A percentile compares a stretch with the other conserved stretches of the same genome.
Evolutionary conservation across 2,329 filamentous ascomycete species (phyloP).

Genomic region (Paecilomyces dactylethromorphus): DNA sequence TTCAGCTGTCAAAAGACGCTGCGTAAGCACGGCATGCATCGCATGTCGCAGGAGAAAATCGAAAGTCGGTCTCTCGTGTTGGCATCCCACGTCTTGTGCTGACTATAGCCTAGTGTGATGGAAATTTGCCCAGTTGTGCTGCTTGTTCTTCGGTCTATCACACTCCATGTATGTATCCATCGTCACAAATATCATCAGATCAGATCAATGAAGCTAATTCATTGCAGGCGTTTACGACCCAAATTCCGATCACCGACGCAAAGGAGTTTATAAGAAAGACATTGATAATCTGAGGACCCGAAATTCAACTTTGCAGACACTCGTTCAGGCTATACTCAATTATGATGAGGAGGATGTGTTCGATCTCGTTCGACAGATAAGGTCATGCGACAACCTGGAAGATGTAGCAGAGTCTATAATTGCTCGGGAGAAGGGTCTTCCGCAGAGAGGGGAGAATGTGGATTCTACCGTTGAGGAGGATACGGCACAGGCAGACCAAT

Average conservation of each 20-base stretch:
- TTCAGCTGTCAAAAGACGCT: conserved; percentile 56
- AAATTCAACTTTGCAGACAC: conserved; percentile 81
- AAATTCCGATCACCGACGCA: conserved; percentile 89
- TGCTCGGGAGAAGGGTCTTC: conserved; percentile 44
- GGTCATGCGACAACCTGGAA: conserved; percentile 72
- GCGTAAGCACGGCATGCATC: conserved; percentile 78
- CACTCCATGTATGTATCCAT: conserved; percentile 30
- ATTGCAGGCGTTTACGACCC: conserved; percentile 85
- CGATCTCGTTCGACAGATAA: conserved; percentile 75
- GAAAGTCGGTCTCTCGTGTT: conserved; percentile 43
- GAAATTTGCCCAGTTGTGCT: conserved; percentile 82
- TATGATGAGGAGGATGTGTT: conserved; percentile 81
- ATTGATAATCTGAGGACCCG: conserved; percentile 80
- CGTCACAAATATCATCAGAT: neutral
- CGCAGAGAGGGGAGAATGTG: conserved; percentile 29
- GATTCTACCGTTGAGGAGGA: conserved; percentile 31
- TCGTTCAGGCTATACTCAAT: conserved; percentile 88
- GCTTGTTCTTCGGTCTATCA: conserved; percentile 91
- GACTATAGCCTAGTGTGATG: conserved; percentile 60
- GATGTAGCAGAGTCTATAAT: conserved; percentile 56
- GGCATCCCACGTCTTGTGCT: neutral
- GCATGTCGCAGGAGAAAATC: conserved; percentile 73
- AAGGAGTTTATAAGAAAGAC: conserved; percentile 95
- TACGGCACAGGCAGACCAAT: conserved; percentile 35
- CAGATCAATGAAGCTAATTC: conserved; percentile 10